Conservation (phyloP, 768 basidiomycete species). For the Hypholoma sublateritium region DNA sequence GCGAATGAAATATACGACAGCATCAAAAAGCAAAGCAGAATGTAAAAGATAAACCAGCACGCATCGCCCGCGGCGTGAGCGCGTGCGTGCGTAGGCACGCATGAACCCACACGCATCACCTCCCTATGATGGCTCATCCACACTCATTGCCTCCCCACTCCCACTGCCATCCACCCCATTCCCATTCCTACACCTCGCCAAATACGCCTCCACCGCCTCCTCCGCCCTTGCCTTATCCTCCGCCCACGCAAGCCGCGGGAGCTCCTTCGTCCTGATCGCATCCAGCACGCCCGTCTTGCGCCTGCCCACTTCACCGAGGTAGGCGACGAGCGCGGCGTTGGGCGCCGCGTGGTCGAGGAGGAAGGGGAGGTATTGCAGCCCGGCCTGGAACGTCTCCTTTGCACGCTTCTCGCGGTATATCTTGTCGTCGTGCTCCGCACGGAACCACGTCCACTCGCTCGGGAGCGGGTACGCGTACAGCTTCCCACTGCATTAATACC, state of each 20-base stretch:
- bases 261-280: slow-evolving; percentile 20
- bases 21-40: no score
- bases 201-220: not conserved
- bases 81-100: no score
- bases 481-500: slow-evolving; percentile 22
- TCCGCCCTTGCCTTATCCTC: slow-evolving; percentile 11
- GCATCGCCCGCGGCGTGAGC: no score
- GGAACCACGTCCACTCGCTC: slow-evolving; percentile 27
- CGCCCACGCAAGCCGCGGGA: slow-evolving; percentile 24
- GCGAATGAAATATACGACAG: no score
- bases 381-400: slow-evolving; percentile 27
- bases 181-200: not conserved
- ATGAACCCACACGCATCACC: no score
- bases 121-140: no score
- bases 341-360: slow-evolving; percentile 17
- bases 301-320: slow-evolving; percentile 7
- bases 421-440: slow-evolving; percentile 24
- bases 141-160: no score
- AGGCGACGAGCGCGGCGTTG: slow-evolving; percentile 15
- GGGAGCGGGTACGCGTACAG: slow-evolving; percentile 24
- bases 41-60: no score
- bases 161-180: no score
- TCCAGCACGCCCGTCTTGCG: not conserved
- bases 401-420: slow-evolving; percentile 25
- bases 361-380: slow-evolving; percentile 23